Conservation (phyloP, 192 early-diverging fungal genomes). For the Coemansia sp. region DNA sequence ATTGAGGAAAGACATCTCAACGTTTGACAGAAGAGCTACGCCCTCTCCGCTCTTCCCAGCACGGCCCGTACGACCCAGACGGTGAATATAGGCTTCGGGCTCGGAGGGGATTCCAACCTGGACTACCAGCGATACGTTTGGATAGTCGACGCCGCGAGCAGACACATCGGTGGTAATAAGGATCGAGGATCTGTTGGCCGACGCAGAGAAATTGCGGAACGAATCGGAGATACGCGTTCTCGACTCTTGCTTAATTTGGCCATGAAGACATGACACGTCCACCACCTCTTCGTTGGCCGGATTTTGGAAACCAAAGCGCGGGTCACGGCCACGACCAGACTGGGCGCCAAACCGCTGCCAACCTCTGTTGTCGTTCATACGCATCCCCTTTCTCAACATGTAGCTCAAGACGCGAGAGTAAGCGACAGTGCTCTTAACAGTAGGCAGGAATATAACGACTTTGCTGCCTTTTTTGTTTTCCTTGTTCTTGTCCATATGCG, state of each 20-base stretch:
- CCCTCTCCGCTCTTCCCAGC: constrained; percentile 91
- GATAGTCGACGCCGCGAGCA: constrained; percentile 97
- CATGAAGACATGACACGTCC: constrained; percentile 62
- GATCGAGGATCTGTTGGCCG: constrained; percentile 56
- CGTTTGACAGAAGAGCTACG: constrained; percentile 73
- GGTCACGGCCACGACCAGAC: background rate
- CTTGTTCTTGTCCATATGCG: constrained; percentile 53
- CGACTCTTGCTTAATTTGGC: constrained; percentile 70
- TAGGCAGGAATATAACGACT: constrained; percentile 88
- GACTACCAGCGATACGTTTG: constrained; percentile 86
- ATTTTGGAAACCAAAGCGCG: background rate
- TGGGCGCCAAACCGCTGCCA: background rate
- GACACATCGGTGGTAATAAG: constrained; percentile 95
- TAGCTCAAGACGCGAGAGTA: constrained; percentile 29
- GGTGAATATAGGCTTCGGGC: constrained; percentile 91
- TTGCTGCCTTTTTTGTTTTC: constrained; percentile 64
- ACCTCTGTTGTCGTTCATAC: background rate
- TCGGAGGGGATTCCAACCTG: constrained; percentile 84
- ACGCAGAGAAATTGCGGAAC: constrained; percentile 64
- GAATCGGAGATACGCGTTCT: constrained; percentile 69
- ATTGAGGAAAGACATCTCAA: constrained; percentile 76
- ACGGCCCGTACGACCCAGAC: constrained; percentile 94
- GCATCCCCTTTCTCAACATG: constrained; percentile 24
- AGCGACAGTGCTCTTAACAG: constrained; percentile 59
- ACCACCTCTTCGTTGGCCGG: constrained; percentile 13